Evolutionary conservation across 2,329 filamentous ascomycete species (phyloP).

Genomic region (Aureobasidium melanogenum): DNA sequence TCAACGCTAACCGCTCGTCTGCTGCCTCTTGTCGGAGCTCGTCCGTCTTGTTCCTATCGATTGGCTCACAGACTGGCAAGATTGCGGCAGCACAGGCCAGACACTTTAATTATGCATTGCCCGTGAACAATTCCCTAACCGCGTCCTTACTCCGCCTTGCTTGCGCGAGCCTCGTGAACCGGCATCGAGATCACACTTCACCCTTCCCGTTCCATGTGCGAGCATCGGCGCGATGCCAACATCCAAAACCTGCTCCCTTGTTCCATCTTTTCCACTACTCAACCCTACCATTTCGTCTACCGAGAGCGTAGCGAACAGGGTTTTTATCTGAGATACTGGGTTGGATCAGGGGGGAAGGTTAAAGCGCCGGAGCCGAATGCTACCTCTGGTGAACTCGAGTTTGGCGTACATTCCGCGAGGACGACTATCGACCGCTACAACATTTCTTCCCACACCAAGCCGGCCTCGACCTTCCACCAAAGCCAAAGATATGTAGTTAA

Average conservation of each 20-base stretch:
- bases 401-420: conserved; percentile 11
- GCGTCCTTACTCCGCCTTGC: conserved; percentile 6
- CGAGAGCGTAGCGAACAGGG: not conserved
- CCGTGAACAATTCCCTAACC: conserved; percentile 5
- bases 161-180: conserved; percentile 10
- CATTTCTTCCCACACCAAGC: conserved; percentile 6
- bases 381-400: conserved; percentile 10
- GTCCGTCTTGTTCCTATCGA: conserved; percentile 6
- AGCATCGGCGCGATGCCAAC: not conserved
- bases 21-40: not conserved
- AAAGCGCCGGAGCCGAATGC: conserved; percentile 5
- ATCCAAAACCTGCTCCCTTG: conserved; percentile 2
- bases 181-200: not conserved
- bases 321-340: not conserved
- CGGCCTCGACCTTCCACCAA: conserved; percentile 3
- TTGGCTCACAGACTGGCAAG: conserved; percentile 4
- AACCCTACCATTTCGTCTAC: not conserved
- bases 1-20: conserved; percentile 5
- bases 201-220: not conserved
- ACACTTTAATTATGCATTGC: conserved; percentile 10
- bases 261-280: not conserved
- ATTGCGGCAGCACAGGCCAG: conserved; percentile 6
- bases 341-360: conserved; percentile 3
- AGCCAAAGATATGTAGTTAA: conserved; percentile 9
- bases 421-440: conserved; percentile 14